Base-by-base conservation (phyloP, 2,329 filamentous ascomycete genomes). In the Rutstroemia sp. region DNA sequence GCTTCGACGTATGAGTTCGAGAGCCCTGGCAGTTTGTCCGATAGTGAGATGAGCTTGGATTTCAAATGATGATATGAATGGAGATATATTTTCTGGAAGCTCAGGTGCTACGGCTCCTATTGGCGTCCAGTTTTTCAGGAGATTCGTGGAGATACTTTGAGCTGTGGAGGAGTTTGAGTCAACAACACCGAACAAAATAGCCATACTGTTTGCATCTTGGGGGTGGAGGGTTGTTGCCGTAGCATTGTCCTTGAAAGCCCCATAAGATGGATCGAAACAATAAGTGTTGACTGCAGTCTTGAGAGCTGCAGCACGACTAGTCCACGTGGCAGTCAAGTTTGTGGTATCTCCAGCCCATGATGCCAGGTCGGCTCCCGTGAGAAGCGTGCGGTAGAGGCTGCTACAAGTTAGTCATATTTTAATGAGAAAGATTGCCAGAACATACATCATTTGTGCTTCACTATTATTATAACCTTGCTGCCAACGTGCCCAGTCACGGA, bases 161-260 rank as follows among this genome's bases (percentile, higher is more conserved):
- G 60, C 75, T 70, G 51, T 58, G 10, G 49, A 12, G 16, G 49
- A 39, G 5, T 57, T 23, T 14, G 55, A 45, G 14, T 61, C 36
- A 2, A 61, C 59, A 23, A 64, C 58, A 21, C 57, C 57, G 49
- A 62, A 67, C 17, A 76, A 70, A 4, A 82, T 63, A 0, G 79
- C 76, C 67, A 83, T 73, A 51, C 76, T 75, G 68, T 84, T 84
- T 19, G 77, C 80, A 60, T 83, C 81, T 68, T 86, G 82, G 0
- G 82, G 80, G 58, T 79, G 72, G 2, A 87, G 71, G 0, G 74
- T 73, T 1, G 76, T 78, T 59, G 80, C 82, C 66, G 76, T 78
- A 23, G 74, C 75, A 40, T 64, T 67, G 47, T 67, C 65, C 57
- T 64, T 66, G 54, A 64, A 67, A 14, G 64, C 60, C 9, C 64